Conservation (phyloP, 148 eudicot species). For the Chenopodium suecicum region DNA sequence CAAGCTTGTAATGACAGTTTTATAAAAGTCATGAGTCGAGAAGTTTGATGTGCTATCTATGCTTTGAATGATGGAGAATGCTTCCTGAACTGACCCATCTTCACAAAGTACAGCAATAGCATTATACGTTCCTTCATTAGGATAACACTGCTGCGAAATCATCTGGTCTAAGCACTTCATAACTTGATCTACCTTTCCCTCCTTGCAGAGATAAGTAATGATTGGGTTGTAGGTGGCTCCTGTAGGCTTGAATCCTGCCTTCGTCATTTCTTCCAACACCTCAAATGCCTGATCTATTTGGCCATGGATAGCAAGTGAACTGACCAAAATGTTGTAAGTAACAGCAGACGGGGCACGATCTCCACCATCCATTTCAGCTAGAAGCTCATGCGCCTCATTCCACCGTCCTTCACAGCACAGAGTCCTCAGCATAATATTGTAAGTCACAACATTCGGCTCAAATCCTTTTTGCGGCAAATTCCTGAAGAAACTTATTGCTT, state of each 20-base stretch:
- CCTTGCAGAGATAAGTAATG: constrained; percentile 58
- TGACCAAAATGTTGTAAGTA: constrained; percentile 73
- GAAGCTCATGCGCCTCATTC: constrained; percentile 66
- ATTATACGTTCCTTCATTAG: constrained; percentile 80
- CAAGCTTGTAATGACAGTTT: constrained; percentile 52
- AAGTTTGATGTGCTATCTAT: constrained; percentile 49
- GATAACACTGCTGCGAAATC: constrained; percentile 47
- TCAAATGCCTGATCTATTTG: constrained; percentile 56
- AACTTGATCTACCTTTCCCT: constrained; percentile 56
- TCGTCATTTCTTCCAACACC: constrained; percentile 57
- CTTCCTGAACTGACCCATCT: constrained; percentile 53
- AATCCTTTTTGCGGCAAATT: constrained; percentile 64
- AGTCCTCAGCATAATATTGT: constrained; percentile 68
- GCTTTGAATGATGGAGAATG: constrained; percentile 64
- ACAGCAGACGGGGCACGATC: constrained; percentile 57
- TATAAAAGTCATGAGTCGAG: constrained; percentile 48
- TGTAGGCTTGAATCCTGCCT: constrained; percentile 51
- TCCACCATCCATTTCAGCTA: constrained; percentile 70
- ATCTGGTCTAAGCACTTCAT: constrained; percentile 59
- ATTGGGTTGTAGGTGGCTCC: constrained; percentile 80
- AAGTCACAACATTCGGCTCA: constrained; percentile 76
- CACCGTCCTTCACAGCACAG: constrained; percentile 66
- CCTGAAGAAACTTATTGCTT: constrained; percentile 69
- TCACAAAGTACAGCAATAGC: constrained; percentile 66
- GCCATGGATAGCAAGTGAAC: constrained; percentile 68